A percentile compares a stretch with the other conserved stretches of the same genome.
Conservation (phyloP, 441 rosid genomes). For the Sinapis alba region DNA sequence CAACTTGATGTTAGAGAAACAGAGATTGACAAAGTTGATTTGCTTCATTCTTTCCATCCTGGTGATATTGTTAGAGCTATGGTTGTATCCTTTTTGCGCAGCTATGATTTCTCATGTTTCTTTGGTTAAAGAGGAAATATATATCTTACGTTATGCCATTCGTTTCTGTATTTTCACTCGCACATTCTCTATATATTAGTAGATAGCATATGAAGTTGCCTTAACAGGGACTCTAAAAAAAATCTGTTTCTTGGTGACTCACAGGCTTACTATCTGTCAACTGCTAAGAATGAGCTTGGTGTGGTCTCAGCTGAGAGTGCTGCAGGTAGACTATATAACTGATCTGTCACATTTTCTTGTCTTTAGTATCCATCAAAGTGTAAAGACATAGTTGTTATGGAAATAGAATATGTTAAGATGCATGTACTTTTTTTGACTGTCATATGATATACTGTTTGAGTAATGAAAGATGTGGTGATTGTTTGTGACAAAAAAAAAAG, state of each 20-base stretch:
- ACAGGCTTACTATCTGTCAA: constrained; percentile 88
- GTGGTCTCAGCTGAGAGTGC: constrained; percentile 87
- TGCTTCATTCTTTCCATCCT: constrained; percentile 77
- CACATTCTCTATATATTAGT: background rate
- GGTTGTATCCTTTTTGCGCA: constrained; percentile 75
- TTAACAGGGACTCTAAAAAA: constrained; percentile 38
- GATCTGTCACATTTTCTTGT: background rate
- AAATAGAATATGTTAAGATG: background rate
- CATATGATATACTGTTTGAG: background rate
- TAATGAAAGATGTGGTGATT: background rate
- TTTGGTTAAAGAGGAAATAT: background rate
- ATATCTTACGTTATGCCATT: background rate
- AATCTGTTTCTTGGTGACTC: constrained; percentile 96
- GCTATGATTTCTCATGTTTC: background rate
- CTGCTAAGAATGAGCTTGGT: constrained; percentile 80
- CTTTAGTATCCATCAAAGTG: background rate
- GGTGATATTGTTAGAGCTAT: constrained; percentile 86
- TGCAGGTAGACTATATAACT: constrained; percentile 51
- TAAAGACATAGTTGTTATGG: background rate
- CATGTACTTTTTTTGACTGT: background rate
- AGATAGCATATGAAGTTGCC: constrained; percentile 25
- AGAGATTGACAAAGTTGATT: constrained; percentile 92
- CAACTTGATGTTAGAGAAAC: constrained; percentile 95
- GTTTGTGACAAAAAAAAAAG: no score
- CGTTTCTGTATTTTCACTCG: background rate